A percentile compares a stretch with the other conserved stretches of the same genome.
These are phyloP conservation scores for Rugonectria rugulosa DNA, from an alignment of 2,329 filamentous ascomycete genomes.

Conservation along the genomic window DNA sequence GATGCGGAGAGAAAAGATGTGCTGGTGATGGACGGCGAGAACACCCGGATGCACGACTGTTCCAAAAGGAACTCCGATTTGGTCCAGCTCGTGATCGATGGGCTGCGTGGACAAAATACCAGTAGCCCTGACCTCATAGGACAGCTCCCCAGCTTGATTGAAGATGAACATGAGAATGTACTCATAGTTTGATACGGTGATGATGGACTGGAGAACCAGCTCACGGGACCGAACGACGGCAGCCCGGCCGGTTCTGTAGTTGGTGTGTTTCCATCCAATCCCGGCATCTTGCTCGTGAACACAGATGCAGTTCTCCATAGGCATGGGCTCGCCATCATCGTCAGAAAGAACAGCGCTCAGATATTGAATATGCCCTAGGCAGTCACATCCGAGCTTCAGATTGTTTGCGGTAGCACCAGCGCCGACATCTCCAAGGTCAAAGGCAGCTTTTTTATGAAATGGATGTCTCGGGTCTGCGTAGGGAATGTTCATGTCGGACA, in stretches of 20 bases:
- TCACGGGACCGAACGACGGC: conserved; percentile 61
- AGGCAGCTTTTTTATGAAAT: conserved; percentile 52
- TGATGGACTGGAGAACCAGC: conserved; percentile 67
- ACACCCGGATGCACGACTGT: conserved; percentile 19
- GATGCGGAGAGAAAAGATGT: conserved; percentile 74
- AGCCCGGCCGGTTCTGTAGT: conserved; percentile 43
- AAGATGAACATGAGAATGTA: conserved; percentile 22
- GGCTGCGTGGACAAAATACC: conserved; percentile 22
- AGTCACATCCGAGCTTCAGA: conserved; percentile 69
- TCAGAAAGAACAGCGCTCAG: conserved; percentile 10
- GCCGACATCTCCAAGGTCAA: conserved; percentile 73
- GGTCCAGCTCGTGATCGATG: conserved; percentile 20
- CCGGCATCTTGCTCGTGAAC: conserved; percentile 23
- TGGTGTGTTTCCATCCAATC: conserved; percentile 26
- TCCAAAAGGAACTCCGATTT: conserved; percentile 46
- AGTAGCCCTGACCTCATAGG: conserved; percentile 19
- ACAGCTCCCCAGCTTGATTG: conserved; percentile 14
- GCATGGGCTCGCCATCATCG: conserved; percentile 2
- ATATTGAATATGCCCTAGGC: conserved; percentile 64
- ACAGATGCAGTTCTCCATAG: conserved; percentile 15
- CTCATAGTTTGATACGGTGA: conserved; percentile 67
- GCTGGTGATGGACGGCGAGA: conserved; percentile 65
- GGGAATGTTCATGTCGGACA: conserved; percentile 14
- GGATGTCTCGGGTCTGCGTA: conserved; percentile 11
- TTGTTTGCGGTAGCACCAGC: conserved; percentile 72